Evolutionary conservation across 805 yeast species (phyloP).

Genomic region (Yarrowia sp.): DNA sequence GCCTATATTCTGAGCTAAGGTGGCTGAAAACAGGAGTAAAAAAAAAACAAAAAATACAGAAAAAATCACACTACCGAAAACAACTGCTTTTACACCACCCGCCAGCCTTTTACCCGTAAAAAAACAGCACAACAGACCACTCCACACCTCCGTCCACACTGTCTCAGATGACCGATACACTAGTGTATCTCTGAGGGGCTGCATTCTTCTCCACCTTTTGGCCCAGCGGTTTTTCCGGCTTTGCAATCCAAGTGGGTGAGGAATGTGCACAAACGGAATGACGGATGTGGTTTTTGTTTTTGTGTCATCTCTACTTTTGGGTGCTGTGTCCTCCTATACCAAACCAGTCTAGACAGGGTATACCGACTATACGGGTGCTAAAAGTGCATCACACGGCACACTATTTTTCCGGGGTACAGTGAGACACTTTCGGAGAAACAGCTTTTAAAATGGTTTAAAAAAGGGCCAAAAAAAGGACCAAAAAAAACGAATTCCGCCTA

Average conservation of each 20-base stretch:
- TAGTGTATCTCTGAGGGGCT: constrained; percentile 4
- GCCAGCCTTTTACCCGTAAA: no score
- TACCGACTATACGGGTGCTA: not conserved
- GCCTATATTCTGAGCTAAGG: not conserved
- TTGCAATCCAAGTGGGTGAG: not conserved
- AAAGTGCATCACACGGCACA: not conserved
- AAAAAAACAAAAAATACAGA: no score
- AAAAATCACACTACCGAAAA: no score
- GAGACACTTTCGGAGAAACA: not conserved
- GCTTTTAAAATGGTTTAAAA: no score
- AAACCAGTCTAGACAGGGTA: not conserved
- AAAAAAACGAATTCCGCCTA: no score
- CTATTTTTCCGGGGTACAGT: constrained; percentile 3
- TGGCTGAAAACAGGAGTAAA: not conserved
- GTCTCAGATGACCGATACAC: constrained; percentile 10
- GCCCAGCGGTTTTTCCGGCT: constrained; percentile 5
- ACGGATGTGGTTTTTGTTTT: not conserved
- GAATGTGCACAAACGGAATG: not conserved
- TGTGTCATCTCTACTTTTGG: no score
- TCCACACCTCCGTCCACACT: not conserved
- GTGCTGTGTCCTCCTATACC: no score
- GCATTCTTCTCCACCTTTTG: constrained; percentile 18
- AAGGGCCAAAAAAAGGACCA: no score
- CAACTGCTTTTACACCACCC: no score
- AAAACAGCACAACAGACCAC: no score